Evolutionary conservation across 2,329 filamentous ascomycete species (phyloP), one percentile per base, ranked within the genome.

Genomic region (Ceratocystiopsis minuta): DNA sequence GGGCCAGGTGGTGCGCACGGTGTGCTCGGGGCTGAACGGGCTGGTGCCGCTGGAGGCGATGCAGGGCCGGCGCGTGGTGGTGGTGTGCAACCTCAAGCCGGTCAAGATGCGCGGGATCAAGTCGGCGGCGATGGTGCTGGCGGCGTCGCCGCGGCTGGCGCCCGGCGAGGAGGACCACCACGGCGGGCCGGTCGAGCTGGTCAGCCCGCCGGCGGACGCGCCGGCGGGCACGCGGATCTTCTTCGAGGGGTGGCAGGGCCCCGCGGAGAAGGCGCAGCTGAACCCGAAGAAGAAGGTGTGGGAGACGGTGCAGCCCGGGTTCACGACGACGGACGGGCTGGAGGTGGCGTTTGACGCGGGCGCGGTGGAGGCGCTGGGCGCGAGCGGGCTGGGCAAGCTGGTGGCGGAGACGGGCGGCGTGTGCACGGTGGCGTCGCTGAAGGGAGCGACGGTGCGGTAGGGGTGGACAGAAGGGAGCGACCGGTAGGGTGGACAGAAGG

Each of bases 241-340:
- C 69, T 98, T 98, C 57, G 83, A 96, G 57, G 90, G 90, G 38
- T 98, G 84, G 78, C 71, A 84, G 60, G 87, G 85, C 45, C 87
- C 85, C 45, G 82, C 93, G 67, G 86, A 90, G 0, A 90, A 98
- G 70, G 80, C 79, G 48, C 75, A 88, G 40, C 71, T 98, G 44
- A 98, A 96, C 70, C 90, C 90, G 45, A 98, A 98, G 79, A 98
- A 96, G 78, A 96, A 96, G 78, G 68, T 96, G 47, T 96, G 88
- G 87, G 90, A 98, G 70, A 84, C 72, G 11, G 84, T 94, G 63
- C 88, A 96, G 69, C 86, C 87, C 1, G 90, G 88, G 0, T 96
- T 96, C 65, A 93, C 83, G 28, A 98, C 88, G 9, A 93, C 80
- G 1, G 79, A 80, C 9, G 62, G 60, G 38, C 67, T 88, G 40